These are phyloP conservation scores for Pyrus pyrifolia DNA, from an alignment of 306 rosid species.

Conservation along the genomic window DNA sequence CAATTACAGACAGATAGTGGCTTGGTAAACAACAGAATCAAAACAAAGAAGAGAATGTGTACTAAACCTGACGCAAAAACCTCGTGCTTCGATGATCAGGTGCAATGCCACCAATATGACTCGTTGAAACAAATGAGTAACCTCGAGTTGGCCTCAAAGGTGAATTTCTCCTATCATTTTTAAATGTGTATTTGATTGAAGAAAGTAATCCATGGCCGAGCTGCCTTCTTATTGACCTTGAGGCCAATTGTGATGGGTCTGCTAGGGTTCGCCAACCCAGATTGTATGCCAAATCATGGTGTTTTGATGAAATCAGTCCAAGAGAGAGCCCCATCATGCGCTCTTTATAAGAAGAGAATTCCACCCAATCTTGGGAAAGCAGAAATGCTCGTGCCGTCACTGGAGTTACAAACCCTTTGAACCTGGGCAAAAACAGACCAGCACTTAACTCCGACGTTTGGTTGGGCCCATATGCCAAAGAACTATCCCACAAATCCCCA, in stretches of 20 bases:
- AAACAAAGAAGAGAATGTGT: slow-evolving; percentile 5
- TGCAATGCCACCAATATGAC: slow-evolving; percentile 87
- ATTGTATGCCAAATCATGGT: slow-evolving; percentile 77
- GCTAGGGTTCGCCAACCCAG: slow-evolving; percentile 92
- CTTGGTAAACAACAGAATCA: not conserved
- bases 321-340: slow-evolving; percentile 71
- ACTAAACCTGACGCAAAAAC: slow-evolving; percentile 77
- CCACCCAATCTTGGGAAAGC: slow-evolving; percentile 94
- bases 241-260: slow-evolving; percentile 88
- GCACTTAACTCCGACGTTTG: slow-evolving; percentile 81
- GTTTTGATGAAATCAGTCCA: slow-evolving; percentile 60
- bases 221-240: slow-evolving; percentile 91
- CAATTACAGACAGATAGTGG: not conserved
- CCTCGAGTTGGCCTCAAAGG: slow-evolving; percentile 71
- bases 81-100: slow-evolving; percentile 80
- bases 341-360: slow-evolving; percentile 89
- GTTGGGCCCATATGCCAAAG: slow-evolving; percentile 79
- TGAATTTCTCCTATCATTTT: slow-evolving; percentile 80
- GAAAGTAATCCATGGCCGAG: slow-evolving; percentile 91
- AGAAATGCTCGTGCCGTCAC: slow-evolving; percentile 56
- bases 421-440: slow-evolving; percentile 70
- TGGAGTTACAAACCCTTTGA: slow-evolving; percentile 58
- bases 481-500: slow-evolving; percentile 94
- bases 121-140: slow-evolving; percentile 79
- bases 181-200: slow-evolving; percentile 75